Evolutionary conservation across 805 yeast species (phyloP).

Genomic region (Nakazawaea laoshanensis): DNA sequence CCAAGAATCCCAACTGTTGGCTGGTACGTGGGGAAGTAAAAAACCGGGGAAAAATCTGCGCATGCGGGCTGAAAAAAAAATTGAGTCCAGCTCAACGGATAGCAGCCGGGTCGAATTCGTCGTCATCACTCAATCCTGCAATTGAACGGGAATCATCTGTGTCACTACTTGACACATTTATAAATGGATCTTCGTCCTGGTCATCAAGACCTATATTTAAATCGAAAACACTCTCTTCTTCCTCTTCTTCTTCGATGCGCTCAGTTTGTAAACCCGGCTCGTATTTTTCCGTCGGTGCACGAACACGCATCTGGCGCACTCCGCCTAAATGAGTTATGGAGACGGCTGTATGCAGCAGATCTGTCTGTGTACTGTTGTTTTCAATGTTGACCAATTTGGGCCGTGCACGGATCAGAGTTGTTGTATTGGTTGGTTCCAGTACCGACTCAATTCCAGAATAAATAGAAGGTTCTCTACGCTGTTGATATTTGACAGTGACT

Average conservation of each 20-base stretch:
- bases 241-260: slow-evolving; percentile 16
- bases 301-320: slow-evolving; percentile 10
- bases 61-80: no score
- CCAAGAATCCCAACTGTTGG: no score
- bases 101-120: slow-evolving; percentile 3
- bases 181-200: not conserved
- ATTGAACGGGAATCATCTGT: not conserved
- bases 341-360: slow-evolving; percentile 7
- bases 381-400: slow-evolving; percentile 52
- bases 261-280: slow-evolving; percentile 16
- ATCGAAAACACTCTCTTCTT: slow-evolving; percentile 9
- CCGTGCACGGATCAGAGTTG: slow-evolving; percentile 70
- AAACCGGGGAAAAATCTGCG: no score
- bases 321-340: slow-evolving; percentile 8
- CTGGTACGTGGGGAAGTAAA: no score
- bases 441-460: slow-evolving; percentile 32
- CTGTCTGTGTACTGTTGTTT: not conserved
- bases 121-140: slow-evolving; percentile 3
- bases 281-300: slow-evolving; percentile 9
- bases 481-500: slow-evolving; percentile 45
- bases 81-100: no score
- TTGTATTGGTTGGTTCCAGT: slow-evolving; percentile 26
- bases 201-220: slow-evolving; percentile 5
- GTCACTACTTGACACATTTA: not conserved
- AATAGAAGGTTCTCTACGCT: slow-evolving; percentile 21